Base-by-base conservation (phyloP, 1,284 basidiomycete species). In the Leccinum subfulvum region DNA sequence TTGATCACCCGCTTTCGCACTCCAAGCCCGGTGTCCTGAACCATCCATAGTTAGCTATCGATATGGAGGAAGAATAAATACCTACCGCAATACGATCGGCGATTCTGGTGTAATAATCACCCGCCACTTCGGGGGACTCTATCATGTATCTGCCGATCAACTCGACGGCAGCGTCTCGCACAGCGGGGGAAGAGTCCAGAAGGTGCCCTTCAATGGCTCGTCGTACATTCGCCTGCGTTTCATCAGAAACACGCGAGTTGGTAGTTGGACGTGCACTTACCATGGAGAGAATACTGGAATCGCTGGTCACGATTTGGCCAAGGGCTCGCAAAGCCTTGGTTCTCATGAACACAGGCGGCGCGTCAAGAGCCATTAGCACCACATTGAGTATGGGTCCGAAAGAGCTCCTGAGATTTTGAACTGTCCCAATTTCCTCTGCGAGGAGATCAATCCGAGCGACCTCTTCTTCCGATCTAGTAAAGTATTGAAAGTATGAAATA, bases 1-100 rank as follows among this genome's bases (percentile, higher is more conserved):
- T 96, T 98, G 77, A 99, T 91, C 57, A 97, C 95, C 4, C 97
- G 88, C 73, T 97, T 97, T 37, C 97, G 85, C 2, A 99, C 97
- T 21, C 88, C 87, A 6, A 98, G 81, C 4, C 97, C 95, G 47
- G 95, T 91, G 73, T 99, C 97, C 90, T 95, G 67, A 56, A 57
- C 53, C 33, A 23, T 52, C 41, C 14, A 60, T 57, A 63, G 53
- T 35, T 23, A 37, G 53, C 18, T 14, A n/a, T 21, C 18, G 9
- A 3, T 2, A 1, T 47, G 53, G 49, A 57, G 52, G 33, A 49
- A 16, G 54, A 39, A 49, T 7, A 56, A 33, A 6, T 0, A 80
- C 85, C 72, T 75, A 95, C 94, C 51, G 91, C 90, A 68, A 97
- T 92, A 9, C 96, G 89, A 62, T 91, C 90, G 3, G 91, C 86